These are phyloP conservation scores for Xylaria polymorpha DNA, from an alignment of 2,329 filamentous ascomycete genomes.

Conservation along the genomic window DNA sequence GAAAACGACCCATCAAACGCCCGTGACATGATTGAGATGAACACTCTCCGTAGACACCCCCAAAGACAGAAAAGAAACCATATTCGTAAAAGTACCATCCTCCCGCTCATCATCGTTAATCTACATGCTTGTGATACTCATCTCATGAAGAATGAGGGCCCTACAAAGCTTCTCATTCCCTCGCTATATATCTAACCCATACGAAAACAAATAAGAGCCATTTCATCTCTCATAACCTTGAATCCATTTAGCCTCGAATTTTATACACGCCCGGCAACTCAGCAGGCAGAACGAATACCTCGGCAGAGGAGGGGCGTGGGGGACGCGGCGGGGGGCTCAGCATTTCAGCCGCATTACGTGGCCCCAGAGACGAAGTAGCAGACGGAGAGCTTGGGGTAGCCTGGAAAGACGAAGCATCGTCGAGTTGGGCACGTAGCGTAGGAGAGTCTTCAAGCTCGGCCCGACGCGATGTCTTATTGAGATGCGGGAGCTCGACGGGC, in stretches of 20 bases:
- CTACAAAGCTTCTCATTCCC: too few species aligned
- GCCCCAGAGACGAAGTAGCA: neutral
- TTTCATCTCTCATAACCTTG: neutral
- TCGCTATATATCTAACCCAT: neutral
- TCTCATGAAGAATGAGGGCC: too few species aligned
- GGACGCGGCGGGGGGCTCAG: neutral
- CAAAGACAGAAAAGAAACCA: neutral
- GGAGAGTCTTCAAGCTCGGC: constrained; percentile 7
- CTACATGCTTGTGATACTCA: neutral
- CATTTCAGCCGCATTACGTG: neutral
- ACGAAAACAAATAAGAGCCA: neutral
- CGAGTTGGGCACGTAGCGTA: neutral
- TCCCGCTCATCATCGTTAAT: neutral
- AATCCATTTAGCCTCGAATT: neutral
- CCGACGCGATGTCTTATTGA: neutral
- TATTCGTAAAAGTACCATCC: neutral
- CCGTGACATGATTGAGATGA: too few species aligned
- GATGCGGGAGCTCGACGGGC: neutral
- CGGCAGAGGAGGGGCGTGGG: neutral
- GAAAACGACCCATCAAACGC: too few species aligned
- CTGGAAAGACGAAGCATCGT: neutral
- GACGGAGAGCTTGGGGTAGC: neutral
- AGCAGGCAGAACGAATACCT: constrained; percentile 16
- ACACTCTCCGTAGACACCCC: neutral
- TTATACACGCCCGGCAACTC: constrained; percentile 14